Evolutionary conservation across 306 rosid species (phyloP), one percentile per base, ranked within the genome.

Genomic region (Quercus robur): DNA sequence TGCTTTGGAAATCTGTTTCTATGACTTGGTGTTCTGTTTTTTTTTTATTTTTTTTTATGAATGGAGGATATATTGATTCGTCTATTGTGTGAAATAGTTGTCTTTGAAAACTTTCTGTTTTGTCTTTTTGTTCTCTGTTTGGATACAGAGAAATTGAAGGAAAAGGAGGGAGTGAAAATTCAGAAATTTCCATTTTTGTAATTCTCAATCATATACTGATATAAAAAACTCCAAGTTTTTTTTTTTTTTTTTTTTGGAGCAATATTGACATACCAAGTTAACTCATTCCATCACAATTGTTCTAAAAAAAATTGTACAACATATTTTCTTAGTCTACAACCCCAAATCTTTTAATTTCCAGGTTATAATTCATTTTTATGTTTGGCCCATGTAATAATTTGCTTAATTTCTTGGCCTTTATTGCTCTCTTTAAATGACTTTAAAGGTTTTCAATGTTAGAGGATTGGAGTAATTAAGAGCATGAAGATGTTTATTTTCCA

Each of bases 111-210:
- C 5, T 31, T 23, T 33, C 46, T 69, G 58, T 64, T 77, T 28
- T 61, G 52, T 31, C 71, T 63, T 51, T 18, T 7, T n/a, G 69
- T 38, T 75, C 41, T 74, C 26, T 70, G 55, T 59, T 79, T 80
- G 75, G 56, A 35, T 75, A 26, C 17, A 33, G 79, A 58, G 77
- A 35, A 80, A 75, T 18, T 25, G 23, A n/a, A 56, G 67, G 55
- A 5, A 44, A 56, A 25, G 51, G 10, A 38, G 38, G 63, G 28
- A 8, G 30, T 52, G 25, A 59, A 41, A 19, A 13, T 41, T 19
- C 28, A 2, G 3, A 33, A 9, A 17, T 9, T 9, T 64, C 11
- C 13, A 6, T 31, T 17, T 3, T 18, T 18, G 17, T 66, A 6
- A 18, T 17, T 66, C 21, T 10, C 19, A 28, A 67, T 35, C 72